Evolutionary conservation across 2,329 filamentous ascomycete species (phyloP).

Genomic region (Sporothrix curviconia): DNA sequence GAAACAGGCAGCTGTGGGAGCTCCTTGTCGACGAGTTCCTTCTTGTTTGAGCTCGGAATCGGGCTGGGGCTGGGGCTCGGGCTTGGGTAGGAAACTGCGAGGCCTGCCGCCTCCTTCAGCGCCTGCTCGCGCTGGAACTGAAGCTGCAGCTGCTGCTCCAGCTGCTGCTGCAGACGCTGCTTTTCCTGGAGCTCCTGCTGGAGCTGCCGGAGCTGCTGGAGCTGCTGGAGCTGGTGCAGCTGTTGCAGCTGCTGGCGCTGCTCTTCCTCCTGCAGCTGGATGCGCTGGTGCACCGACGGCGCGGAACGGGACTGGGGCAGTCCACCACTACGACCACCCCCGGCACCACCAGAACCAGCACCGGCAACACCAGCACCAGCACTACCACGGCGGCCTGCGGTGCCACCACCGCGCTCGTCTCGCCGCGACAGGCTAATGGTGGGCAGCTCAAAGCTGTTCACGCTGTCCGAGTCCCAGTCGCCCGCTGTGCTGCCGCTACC

Average conservation of each 20-base stretch:
- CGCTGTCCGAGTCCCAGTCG: slow-evolving; percentile 16
- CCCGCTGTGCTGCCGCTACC: background rate
- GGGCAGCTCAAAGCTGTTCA: slow-evolving; percentile 21
- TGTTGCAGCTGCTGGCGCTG: background rate
- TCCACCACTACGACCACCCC: background rate
- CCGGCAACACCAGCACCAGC: too few relatives aligned
- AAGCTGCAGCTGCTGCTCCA: background rate
- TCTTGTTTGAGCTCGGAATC: background rate
- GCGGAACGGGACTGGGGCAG: background rate
- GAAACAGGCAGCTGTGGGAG: too few relatives aligned
- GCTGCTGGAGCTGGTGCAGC: background rate
- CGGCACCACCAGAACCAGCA: too few relatives aligned
- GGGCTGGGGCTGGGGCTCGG: background rate
- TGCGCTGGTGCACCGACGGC: background rate
- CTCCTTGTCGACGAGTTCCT: background rate
- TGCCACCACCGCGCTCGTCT: too few relatives aligned
- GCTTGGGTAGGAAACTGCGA: background rate
- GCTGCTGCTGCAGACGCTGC: background rate
- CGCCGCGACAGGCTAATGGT: slow-evolving; percentile 12
- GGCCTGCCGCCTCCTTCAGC: too few relatives aligned
- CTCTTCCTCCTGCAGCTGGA: slow-evolving; percentile 3
- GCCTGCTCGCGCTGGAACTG: background rate
- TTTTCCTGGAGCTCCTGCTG: background rate
- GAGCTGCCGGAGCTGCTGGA: background rate
- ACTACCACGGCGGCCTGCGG: too few relatives aligned